phyloP scores from a whole-genome alignment of 2,329 filamentous ascomycete species.

The Colletotrichum shisoi region DNA sequence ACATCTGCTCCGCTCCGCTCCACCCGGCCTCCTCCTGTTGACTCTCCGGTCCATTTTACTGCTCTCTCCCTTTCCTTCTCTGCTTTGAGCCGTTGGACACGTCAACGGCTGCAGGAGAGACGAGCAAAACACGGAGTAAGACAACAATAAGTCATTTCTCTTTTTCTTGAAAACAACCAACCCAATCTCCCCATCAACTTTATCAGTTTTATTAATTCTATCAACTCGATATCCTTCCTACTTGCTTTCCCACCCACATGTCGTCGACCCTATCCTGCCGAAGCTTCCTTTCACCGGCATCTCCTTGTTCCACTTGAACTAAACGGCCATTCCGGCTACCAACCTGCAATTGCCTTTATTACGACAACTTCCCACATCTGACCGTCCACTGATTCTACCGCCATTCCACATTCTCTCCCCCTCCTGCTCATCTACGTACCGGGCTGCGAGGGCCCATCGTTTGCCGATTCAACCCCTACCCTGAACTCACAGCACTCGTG shows the following conservation, averaged over 20 bases:
- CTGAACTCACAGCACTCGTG: not conserved
- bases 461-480: slow-evolving; percentile 29
- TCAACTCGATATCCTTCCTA: slow-evolving; percentile 2
- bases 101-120: slow-evolving; percentile 1
- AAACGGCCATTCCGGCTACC: slow-evolving; percentile 1
- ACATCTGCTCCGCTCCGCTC: slow-evolving; percentile 2
- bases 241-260: slow-evolving; percentile 20
- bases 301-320: slow-evolving; percentile 14
- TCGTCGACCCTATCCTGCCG: slow-evolving; percentile 14
- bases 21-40: not conserved
- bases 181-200: slow-evolving; percentile 13
- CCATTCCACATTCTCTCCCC: not conserved
- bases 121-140: slow-evolving; percentile 16
- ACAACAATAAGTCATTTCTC: slow-evolving; percentile 23
- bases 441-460: slow-evolving; percentile 30
- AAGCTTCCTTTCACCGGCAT: slow-evolving; percentile 20
- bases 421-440: slow-evolving; percentile 15
- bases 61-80: not conserved
- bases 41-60: not conserved
- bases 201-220: not conserved
- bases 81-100: slow-evolving; percentile 8
- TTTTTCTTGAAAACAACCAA: not conserved
- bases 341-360: slow-evolving; percentile 21
- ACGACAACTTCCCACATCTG: slow-evolving; percentile 27
- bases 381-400: slow-evolving; percentile 27